phyloP scores from a whole-genome alignment of 2,329 filamentous ascomycete genomes.

The Penicillium sp. region DNA sequence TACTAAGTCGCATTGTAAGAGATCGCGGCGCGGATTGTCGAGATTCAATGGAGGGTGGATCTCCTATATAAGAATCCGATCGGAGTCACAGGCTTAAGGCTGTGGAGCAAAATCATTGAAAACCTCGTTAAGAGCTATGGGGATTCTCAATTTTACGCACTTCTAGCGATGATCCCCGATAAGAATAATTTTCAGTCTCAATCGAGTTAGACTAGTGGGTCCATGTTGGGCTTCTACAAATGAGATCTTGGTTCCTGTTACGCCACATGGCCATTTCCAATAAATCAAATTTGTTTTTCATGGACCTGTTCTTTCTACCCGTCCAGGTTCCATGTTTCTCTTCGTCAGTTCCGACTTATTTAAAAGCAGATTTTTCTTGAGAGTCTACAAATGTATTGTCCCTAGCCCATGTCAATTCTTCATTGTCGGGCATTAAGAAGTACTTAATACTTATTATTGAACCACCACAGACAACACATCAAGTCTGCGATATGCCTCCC shows the following conservation, averaged over 20 bases:
- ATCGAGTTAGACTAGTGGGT: not conserved
- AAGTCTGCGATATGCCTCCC: not conserved
- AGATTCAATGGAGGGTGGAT: not conserved
- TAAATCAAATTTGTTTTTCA: not conserved
- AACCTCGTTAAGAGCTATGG: not conserved
- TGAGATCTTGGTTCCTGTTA: not conserved
- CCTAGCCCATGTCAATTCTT: fast-evolving
- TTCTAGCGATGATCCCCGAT: not conserved
- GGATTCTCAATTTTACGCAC: not conserved
- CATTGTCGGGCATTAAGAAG: too few species aligned
- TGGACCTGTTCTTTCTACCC: slow-evolving; percentile 1
- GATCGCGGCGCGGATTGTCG: not conserved
- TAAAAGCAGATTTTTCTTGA: not conserved
- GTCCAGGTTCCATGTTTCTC: not conserved
- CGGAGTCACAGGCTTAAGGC: not conserved
- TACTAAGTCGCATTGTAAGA: not conserved
- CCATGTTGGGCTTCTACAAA: not conserved
- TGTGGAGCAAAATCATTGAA: not conserved
- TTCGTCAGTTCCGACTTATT: not conserved
- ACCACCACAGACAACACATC: not conserved
- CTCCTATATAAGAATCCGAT: not conserved
- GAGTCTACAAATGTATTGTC: not conserved
- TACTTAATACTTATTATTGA: not conserved
- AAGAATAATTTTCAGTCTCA: not conserved
- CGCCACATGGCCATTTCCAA: not conserved